Conservation (phyloP, 2,329 filamentous ascomycete genomes). For the Colletotrichum sojae region DNA sequence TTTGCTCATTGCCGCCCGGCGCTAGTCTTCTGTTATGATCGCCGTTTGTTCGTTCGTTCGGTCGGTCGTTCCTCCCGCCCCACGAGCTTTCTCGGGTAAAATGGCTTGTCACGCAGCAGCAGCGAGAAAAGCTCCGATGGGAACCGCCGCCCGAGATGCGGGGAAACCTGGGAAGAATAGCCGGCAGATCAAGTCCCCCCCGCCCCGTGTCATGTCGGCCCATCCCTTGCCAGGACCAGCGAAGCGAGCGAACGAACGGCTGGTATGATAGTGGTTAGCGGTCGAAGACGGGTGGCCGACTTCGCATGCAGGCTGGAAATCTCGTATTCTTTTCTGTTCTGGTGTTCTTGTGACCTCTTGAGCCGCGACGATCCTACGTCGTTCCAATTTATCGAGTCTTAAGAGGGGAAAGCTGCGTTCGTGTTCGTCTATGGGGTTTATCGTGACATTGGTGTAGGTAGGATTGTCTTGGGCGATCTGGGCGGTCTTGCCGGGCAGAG, state of each 20-base stretch:
- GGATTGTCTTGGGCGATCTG: too few species aligned
- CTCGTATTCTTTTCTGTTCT: constrained; percentile 21
- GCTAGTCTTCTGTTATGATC: too few species aligned
- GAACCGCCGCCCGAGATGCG: constrained; percentile 23
- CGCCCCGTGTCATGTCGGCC: background rate
- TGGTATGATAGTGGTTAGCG: too few species aligned
- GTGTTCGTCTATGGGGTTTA: too few species aligned
- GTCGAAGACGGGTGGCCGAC: background rate
- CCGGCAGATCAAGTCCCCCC: constrained; percentile 8
- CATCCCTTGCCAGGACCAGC: constrained; percentile 2
- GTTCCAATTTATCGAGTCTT: constrained; percentile 2
- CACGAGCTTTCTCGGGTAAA: too few species aligned
- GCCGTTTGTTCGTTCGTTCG: too few species aligned
- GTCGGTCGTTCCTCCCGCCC: too few species aligned
- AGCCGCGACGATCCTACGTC: constrained; percentile 1
- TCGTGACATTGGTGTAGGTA: too few species aligned
- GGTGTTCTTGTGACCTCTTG: constrained; percentile 2
- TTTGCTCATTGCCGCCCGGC: too few species aligned
- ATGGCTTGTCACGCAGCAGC: too few species aligned
- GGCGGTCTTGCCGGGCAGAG: too few species aligned
- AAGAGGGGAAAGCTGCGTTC: background rate
- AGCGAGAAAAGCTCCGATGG: constrained; percentile 9
- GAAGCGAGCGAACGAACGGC: constrained; percentile 4
- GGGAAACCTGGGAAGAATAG: constrained; percentile 5
- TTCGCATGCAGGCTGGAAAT: constrained; percentile 30